Evolutionary conservation across 306 rosid species (phyloP).

Genomic region (Prunus kanzakura): DNA sequence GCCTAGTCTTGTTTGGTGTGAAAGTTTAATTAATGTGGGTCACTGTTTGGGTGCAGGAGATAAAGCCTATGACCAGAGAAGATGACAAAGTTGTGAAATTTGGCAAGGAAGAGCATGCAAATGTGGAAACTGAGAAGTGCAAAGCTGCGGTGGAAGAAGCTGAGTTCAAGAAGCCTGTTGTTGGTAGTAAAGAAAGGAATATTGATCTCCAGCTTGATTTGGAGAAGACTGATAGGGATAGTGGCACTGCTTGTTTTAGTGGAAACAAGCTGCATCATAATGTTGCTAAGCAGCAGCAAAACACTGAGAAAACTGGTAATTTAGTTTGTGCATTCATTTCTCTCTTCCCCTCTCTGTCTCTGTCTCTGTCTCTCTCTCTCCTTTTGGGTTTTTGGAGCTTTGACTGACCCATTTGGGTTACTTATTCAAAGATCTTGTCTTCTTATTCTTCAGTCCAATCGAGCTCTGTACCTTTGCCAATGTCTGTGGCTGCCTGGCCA

Average conservation of each 20-base stretch:
- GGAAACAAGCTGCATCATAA: constrained; percentile 49
- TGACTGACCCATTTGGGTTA: neutral
- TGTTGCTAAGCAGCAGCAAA: constrained; percentile 38
- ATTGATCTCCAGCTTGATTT: constrained; percentile 66
- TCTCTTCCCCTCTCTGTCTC: neutral
- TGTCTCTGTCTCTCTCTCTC: no score
- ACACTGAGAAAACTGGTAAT: constrained; percentile 60
- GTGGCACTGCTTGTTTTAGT: constrained; percentile 28
- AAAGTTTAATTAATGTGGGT: neutral
- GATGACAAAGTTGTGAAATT: constrained; percentile 50
- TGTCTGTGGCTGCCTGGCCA: constrained; percentile 83
- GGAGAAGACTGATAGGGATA: constrained; percentile 68
- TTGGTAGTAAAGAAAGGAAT: constrained; percentile 47
- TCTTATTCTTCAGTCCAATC: constrained; percentile 49
- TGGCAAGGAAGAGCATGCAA: constrained; percentile 49
- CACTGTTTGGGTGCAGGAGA: constrained; percentile 46
- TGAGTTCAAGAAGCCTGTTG: constrained; percentile 40
- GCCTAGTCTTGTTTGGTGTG: constrained; percentile 1
- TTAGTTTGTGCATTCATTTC: neutral
- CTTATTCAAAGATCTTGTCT: constrained; percentile 18
- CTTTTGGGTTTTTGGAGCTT: no score
- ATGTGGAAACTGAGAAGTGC: constrained; percentile 43
- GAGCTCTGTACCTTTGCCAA: constrained; percentile 61
- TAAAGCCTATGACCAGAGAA: constrained; percentile 52
- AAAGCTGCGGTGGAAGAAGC: constrained; percentile 47